A percentile compares a stretch with the other conserved stretches of the same genome.
These are phyloP conservation scores for Misopates orontium DNA, from an alignment of 257 asterid species.

Conservation along the genomic window DNA sequence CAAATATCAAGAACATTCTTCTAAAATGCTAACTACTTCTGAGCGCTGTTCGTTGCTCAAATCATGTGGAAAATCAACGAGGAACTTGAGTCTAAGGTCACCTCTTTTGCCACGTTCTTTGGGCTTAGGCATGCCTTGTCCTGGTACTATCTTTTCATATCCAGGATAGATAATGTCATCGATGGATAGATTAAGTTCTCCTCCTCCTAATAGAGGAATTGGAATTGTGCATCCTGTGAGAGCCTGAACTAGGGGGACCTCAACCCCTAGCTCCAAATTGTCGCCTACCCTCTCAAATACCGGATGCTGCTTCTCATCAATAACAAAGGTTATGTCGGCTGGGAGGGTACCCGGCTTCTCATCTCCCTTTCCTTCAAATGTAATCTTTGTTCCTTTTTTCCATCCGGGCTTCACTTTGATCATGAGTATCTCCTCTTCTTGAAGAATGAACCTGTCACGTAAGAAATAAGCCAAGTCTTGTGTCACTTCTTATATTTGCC, in stretches of 20 bases:
- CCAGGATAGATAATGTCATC: slow-evolving; percentile 78
- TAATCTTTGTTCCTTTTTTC: slow-evolving; percentile 86
- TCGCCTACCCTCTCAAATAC: slow-evolving; percentile 65
- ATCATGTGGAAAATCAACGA: slow-evolving; percentile 66
- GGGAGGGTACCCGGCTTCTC: slow-evolving; percentile 76
- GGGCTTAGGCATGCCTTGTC: slow-evolving; percentile 80
- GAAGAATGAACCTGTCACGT: slow-evolving; percentile 53
- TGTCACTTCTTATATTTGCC: slow-evolving; percentile 33
- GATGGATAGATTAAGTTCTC: slow-evolving; percentile 44
- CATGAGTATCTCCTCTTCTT: slow-evolving; percentile 72
- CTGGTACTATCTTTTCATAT: slow-evolving; percentile 60
- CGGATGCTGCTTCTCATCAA: slow-evolving; percentile 76
- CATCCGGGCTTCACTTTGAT: slow-evolving; percentile 87
- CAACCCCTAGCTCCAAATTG: slow-evolving; percentile 80
- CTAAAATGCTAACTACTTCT: slow-evolving; percentile 52
- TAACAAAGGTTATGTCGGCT: slow-evolving; percentile 75
- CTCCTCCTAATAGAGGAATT: slow-evolving; percentile 78
- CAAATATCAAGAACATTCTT: slow-evolving; percentile 39
- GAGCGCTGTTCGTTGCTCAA: slow-evolving; percentile 58
- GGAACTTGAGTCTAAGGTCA: slow-evolving; percentile 70
- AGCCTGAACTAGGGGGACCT: slow-evolving; percentile 81
- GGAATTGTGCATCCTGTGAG: slow-evolving; percentile 71
- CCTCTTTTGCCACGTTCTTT: slow-evolving; percentile 62
- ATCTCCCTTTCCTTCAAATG: slow-evolving; percentile 93
- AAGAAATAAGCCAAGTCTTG: slow-evolving; percentile 36